phyloP scores from a whole-genome alignment of 345 rosid species.

The Litchi chinensis region DNA sequence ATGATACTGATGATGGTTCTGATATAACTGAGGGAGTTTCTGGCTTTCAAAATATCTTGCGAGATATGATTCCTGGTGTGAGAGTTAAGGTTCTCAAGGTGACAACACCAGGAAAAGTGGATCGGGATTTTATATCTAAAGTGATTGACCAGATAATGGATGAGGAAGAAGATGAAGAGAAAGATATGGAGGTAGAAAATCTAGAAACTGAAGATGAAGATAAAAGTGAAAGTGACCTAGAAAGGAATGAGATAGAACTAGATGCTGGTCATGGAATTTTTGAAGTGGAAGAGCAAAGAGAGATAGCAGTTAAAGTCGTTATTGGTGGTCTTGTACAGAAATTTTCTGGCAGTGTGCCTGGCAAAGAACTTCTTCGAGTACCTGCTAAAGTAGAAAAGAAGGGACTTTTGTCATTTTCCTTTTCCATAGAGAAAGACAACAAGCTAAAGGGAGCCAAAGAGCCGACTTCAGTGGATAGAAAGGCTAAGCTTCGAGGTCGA shows the following conservation, averaged over 20 bases:
- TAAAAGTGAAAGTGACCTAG: slow-evolving; percentile 57
- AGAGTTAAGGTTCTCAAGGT: slow-evolving; percentile 89
- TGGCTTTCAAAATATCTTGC: slow-evolving; percentile 71
- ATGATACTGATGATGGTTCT: slow-evolving; percentile 64
- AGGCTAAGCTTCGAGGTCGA: slow-evolving; percentile 62
- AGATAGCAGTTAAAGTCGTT: slow-evolving; percentile 77
- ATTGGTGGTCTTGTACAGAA: slow-evolving; percentile 69
- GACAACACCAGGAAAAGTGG: slow-evolving; percentile 69
- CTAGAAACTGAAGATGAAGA: slow-evolving; percentile 57
- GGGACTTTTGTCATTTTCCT: slow-evolving; percentile 59
- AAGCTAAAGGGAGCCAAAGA: slow-evolving; percentile 46
- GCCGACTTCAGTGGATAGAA: slow-evolving; percentile 44
- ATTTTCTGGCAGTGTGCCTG: slow-evolving; percentile 51
- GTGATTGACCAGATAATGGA: slow-evolving; percentile 81
- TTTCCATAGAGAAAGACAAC: slow-evolving; percentile 67
- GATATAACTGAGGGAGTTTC: slow-evolving; percentile 71
- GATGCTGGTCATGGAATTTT: slow-evolving; percentile 50
- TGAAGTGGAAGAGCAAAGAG: slow-evolving; percentile 58
- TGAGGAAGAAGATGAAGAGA: slow-evolving; percentile 77
- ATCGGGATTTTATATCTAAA: slow-evolving; percentile 82
- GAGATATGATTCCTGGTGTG: slow-evolving; percentile 87
- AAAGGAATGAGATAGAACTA: slow-evolving; percentile 51
- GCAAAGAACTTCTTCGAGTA: slow-evolving; percentile 59
- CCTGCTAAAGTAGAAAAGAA: slow-evolving; percentile 77
- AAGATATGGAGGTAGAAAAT: slow-evolving; percentile 61